Percentiles rank a stretch among this genome's conserved stretches.
These are phyloP conservation scores for Lunasporangiospora selenospora DNA, from an alignment of 192 early-diverging fungal genomes.

Conservation along the genomic window DNA sequence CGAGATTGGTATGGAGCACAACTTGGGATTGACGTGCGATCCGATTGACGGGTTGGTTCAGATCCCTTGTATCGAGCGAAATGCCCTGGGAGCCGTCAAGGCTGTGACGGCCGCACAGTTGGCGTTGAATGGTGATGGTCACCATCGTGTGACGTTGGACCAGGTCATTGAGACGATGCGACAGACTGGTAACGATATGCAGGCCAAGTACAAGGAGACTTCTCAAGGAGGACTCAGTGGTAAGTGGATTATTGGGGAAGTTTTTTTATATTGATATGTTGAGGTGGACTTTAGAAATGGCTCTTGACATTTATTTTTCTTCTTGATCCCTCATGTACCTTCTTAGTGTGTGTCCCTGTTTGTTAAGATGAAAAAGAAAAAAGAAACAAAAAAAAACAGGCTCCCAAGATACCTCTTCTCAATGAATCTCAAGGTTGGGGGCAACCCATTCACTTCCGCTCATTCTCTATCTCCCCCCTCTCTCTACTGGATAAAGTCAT, in stretches of 20 bases:
- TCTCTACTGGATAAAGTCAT: too few species aligned
- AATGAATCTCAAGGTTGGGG: too few species aligned
- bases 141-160: constrained; percentile 89
- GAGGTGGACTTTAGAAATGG: not conserved
- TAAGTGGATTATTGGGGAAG: constrained; percentile 59
- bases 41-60: constrained; percentile 93
- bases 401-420: too few species aligned
- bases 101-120: constrained; percentile 95
- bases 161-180: constrained; percentile 97
- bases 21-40: constrained; percentile 85
- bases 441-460: too few species aligned
- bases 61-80: constrained; percentile 97
- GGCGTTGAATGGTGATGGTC: constrained; percentile 92
- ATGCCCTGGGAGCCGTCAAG: constrained; percentile 94
- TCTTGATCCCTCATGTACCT: too few species aligned
- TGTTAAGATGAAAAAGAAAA: too few species aligned
- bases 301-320: not conserved
- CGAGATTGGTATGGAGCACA: constrained; percentile 96
- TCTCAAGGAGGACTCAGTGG: constrained; percentile 92
- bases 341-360: constrained; percentile 3
- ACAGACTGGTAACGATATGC: constrained; percentile 91
- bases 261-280: not conserved
- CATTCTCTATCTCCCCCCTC: too few species aligned
- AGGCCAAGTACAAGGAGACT: constrained; percentile 97
- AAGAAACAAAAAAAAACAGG: too few species aligned